phyloP scores from a whole-genome alignment of 2,329 filamentous ascomycete species.

The Diaporthe caulivora region DNA sequence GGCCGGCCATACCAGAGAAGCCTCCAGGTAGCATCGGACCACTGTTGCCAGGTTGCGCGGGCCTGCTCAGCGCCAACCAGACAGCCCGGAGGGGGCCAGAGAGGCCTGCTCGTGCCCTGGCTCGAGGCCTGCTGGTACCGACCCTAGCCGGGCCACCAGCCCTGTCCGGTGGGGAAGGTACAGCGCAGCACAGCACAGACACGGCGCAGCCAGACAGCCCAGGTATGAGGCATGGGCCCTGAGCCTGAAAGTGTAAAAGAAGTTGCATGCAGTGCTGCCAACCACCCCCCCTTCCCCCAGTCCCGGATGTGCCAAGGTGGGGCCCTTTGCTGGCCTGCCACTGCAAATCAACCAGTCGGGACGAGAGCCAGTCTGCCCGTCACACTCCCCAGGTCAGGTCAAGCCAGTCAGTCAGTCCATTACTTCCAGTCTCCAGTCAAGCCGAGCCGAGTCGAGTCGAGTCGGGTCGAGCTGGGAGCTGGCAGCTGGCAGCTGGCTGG shows the following conservation, averaged over 20 bases:
- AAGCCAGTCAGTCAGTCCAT: background rate
- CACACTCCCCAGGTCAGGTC: background rate
- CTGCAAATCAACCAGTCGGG: conserved; percentile 20
- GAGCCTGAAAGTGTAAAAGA: conserved; percentile 19
- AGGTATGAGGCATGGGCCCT: too few species aligned
- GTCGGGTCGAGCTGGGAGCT: conserved; percentile 2
- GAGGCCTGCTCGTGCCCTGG: too few species aligned
- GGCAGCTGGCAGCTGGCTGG: background rate
- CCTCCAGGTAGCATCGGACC: conserved; percentile 27
- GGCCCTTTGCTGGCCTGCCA: conserved; percentile 24
- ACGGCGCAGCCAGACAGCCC: too few species aligned
- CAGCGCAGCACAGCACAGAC: too few species aligned
- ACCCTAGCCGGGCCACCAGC: background rate
- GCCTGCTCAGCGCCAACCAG: conserved; percentile 25
- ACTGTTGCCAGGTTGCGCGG: conserved; percentile 25
- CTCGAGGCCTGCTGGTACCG: too few species aligned
- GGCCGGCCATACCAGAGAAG: background rate
- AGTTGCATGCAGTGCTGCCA: background rate
- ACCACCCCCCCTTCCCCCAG: background rate
- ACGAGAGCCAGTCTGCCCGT: conserved; percentile 16
- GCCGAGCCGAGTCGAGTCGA: background rate
- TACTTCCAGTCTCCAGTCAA: background rate
- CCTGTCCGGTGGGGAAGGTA: conserved; percentile 17
- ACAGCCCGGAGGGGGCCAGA: background rate
- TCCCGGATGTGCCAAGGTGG: conserved; percentile 26